phyloP scores from a whole-genome alignment of 2,329 filamentous ascomycete genomes.

The Rhynchosporium secalis region DNA sequence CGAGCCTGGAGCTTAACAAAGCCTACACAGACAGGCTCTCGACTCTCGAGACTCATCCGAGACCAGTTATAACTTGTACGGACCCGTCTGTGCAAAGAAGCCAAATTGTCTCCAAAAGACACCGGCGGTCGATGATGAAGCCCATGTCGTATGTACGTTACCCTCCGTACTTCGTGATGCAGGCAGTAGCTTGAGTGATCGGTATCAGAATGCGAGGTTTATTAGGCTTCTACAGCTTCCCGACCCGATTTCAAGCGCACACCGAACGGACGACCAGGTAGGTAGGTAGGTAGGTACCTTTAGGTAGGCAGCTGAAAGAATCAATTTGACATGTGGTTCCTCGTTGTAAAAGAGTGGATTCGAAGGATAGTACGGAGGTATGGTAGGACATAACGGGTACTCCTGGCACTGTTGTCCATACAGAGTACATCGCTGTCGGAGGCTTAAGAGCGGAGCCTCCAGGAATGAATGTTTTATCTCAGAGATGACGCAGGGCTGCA shows the following conservation, averaged over 20 bases:
- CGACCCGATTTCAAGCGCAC: not conserved
- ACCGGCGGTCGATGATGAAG: constrained; percentile 3
- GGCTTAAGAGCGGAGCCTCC: too few species aligned
- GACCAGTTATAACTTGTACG: not conserved
- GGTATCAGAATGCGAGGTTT: constrained; percentile 5
- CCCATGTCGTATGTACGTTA: not conserved
- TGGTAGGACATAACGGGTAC: too few species aligned
- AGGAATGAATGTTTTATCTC: not conserved
- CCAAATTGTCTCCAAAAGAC: not conserved
- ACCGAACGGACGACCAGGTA: not conserved
- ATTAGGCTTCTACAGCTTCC: not conserved
- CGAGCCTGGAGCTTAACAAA: not conserved
- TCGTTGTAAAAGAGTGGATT: not conserved
- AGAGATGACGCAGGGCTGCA: constrained; percentile 9
- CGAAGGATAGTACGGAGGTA: not conserved
- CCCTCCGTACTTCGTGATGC: too few species aligned
- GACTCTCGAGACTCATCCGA: too few species aligned
- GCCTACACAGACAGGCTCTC: not conserved
- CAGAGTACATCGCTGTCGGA: too few species aligned
- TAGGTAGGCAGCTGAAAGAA: not conserved
- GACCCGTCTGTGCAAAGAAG: not conserved
- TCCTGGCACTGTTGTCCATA: too few species aligned
- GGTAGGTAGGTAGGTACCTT: too few species aligned
- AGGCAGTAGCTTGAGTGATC: too few species aligned
- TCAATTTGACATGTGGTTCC: constrained; percentile 3